Conservation (phyloP, 2,329 filamentous ascomycete species). For the Cadophora gregata region DNA sequence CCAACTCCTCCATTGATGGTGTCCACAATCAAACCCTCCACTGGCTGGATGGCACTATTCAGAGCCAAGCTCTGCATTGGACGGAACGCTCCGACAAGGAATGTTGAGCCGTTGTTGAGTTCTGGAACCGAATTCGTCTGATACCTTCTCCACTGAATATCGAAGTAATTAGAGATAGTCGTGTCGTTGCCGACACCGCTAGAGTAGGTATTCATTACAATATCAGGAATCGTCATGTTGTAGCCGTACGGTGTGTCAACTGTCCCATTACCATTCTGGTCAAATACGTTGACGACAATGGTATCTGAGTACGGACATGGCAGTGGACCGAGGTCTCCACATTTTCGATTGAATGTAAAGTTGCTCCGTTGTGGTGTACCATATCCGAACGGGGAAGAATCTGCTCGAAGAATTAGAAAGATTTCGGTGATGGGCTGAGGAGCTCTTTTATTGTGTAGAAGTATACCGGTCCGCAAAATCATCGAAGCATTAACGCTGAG, state of each 20-base stretch:
- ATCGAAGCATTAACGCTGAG: not conserved
- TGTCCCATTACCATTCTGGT: slow-evolving; percentile 36
- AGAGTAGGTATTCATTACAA: slow-evolving; percentile 46
- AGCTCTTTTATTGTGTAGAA: not conserved
- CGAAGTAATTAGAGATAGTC: slow-evolving; percentile 51
- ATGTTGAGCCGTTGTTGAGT: slow-evolving; percentile 44
- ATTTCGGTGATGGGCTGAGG: not conserved
- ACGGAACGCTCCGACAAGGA: slow-evolving; percentile 42
- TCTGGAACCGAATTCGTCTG: slow-evolving; percentile 36
- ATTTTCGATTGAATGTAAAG: slow-evolving; percentile 45
- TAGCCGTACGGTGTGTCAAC: slow-evolving; percentile 31
- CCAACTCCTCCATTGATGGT: slow-evolving; percentile 50
- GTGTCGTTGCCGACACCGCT: slow-evolving; percentile 44
- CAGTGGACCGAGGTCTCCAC: slow-evolving; percentile 31
- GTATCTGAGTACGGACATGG: slow-evolving; percentile 38
- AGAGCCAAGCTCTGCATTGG: slow-evolving; percentile 30
- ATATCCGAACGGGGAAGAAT: slow-evolving; percentile 47
- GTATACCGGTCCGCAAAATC: not conserved
- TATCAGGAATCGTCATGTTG: slow-evolving; percentile 43
- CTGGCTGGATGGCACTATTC: slow-evolving; percentile 29
- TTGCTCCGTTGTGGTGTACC: slow-evolving; percentile 48
- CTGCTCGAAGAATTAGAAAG: slow-evolving; percentile 30
- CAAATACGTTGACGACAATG: slow-evolving; percentile 23
- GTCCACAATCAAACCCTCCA: slow-evolving; percentile 54
- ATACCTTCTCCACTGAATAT: slow-evolving; percentile 46